phyloP scores from a whole-genome alignment of 192 early-diverging fungal genomes.

The Backusella tuberculispora region DNA sequence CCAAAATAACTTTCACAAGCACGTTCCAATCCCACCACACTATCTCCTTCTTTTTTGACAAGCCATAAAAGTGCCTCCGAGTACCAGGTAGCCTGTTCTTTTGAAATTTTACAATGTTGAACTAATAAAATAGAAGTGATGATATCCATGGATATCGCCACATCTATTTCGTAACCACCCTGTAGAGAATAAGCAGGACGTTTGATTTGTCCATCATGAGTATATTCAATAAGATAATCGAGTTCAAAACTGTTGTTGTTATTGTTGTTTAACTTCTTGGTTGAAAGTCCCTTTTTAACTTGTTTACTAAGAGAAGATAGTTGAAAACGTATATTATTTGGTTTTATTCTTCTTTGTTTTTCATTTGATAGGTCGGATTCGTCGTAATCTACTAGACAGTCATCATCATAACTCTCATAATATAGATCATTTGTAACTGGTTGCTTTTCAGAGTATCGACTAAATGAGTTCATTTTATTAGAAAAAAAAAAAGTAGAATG shows the following conservation, averaged over 20 bases:
- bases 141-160: neutral
- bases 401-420: neutral
- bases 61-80: slow-evolving; percentile 1
- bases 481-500: too few relatives aligned
- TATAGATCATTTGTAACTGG: neutral
- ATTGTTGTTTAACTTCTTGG: too few relatives aligned
- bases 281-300: neutral
- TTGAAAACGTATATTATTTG: too few relatives aligned
- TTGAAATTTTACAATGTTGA: slow-evolving; percentile 6
- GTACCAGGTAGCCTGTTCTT: neutral
- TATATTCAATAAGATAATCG: slow-evolving; percentile 5
- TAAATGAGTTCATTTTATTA: neutral
- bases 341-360: neutral
- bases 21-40: neutral
- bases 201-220: neutral
- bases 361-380: neutral
- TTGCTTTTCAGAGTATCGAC: slow-evolving; percentile 2
- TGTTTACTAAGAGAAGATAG: neutral
- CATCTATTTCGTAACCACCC: neutral
- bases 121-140: neutral
- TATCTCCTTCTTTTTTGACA: neutral
- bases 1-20: slow-evolving; percentile 18
- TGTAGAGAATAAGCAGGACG: neutral
- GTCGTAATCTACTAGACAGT: slow-evolving; percentile 4
- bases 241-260: neutral